phyloP scores from a whole-genome alignment of 2,329 filamentous ascomycete species.

The Beauveria pseudobassiana region DNA sequence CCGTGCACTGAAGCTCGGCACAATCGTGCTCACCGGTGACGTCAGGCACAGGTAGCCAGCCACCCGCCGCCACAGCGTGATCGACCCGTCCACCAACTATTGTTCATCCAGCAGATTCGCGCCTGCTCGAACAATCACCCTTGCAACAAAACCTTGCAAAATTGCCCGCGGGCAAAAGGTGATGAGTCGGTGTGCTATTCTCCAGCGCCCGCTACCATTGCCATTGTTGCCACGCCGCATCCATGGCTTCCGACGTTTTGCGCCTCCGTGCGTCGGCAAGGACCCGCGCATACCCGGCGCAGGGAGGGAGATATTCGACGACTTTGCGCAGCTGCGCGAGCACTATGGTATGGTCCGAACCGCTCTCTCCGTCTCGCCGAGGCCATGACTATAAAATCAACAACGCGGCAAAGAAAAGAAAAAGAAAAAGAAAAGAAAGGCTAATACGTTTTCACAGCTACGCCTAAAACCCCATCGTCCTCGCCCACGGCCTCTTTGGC shows the following conservation, averaged over 20 bases:
- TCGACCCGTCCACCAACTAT: not conserved
- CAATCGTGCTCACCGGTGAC: not conserved
- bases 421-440: not conserved
- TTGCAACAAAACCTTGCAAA: not conserved
- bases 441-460: slow-evolving; percentile 27
- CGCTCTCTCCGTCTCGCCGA: not conserved
- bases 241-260: not conserved
- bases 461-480: slow-evolving; percentile 55
- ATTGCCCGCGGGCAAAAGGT: not conserved
- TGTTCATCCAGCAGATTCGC: not conserved
- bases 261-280: slow-evolving; percentile 14
- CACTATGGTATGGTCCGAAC: slow-evolving; percentile 31
- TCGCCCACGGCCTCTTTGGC: slow-evolving; percentile 58
- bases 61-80: not conserved
- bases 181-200: not conserved
- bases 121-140: too few species aligned
- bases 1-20: too few species aligned
- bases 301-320: slow-evolving; percentile 36
- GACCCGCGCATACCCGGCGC: slow-evolving; percentile 35
- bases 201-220: not conserved
- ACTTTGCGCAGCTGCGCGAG: slow-evolving; percentile 38
- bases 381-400: not conserved
- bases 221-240: not conserved
- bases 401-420: not conserved
- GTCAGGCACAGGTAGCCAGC: not conserved